Base-by-base conservation (phyloP, 768 basidiomycete genomes). In the Lentinula guzmanii region DNA sequence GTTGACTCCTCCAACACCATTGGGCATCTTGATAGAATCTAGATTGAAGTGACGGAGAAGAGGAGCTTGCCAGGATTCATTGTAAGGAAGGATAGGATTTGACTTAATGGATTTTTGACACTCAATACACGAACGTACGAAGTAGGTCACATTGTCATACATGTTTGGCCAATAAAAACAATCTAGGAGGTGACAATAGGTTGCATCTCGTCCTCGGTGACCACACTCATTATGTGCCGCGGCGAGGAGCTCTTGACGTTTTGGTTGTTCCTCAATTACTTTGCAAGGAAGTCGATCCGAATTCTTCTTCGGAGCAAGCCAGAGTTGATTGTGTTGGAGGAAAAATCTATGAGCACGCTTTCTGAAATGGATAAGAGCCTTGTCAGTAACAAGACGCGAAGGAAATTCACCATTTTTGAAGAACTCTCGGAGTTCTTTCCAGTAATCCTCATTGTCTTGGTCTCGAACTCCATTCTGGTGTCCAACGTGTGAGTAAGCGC, bases 121-220 rank as follows among this genome's bases (percentile, higher is more conserved):
- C n/a, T n/a, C n/a, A n/a, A n/a, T n/a, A n/a, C n/a, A n/a, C n/a
- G n/a, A n/a, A n/a, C n/a, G n/a, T n/a, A n/a, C n/a, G n/a, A n/a
- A n/a, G n/a, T n/a, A n/a, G n/a, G n/a, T n/a, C n/a, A n/a, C n/a
- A n/a, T n/a, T n/a, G n/a, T n/a, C n/a, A n/a, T n/a, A n/a, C n/a
- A n/a, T n/a, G n/a, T n/a, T n/a, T n/a, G n/a, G n/a, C n/a, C n/a
- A n/a, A n/a, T n/a, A n/a, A n/a, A n/a, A n/a, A n/a, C n/a, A n/a
- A n/a, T n/a, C n/a, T n/a, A n/a, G n/a, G n/a, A n/a, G n/a, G n/a
- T n/a, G n/a, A n/a, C n/a, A n/a, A 58, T 55, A 37, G 6, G 34
- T 70, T 0, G 71, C 61, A 28, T 75, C 70, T 0, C 69, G 60
- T 18, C 73, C 74, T 35, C 69, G 62, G 55, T 76, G 73, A 5